Base-by-base conservation (phyloP, 1,284 basidiomycete species). In the Laetiporus sulphureus region DNA sequence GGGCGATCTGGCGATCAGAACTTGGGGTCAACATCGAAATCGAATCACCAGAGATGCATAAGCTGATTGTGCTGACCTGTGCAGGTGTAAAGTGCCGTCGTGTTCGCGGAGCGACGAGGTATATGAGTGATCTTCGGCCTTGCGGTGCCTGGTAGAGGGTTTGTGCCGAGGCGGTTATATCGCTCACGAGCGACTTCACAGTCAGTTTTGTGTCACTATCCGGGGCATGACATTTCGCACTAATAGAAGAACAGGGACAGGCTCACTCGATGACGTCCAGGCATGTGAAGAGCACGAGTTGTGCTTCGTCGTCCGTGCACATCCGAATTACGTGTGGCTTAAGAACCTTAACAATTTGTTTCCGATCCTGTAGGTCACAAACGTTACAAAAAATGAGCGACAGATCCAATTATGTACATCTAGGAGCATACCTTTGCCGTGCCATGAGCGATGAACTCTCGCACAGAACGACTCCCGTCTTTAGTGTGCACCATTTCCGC, bases 401-500 rank as follows among this genome's bases (percentile, higher is more conserved):
- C 18, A 7, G 32, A 15, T 15, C 11, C n/a, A n/a, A n/a, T n/a
- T n/a, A n/a, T n/a, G n/a, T 33, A 16, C 18, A 6, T 13, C 10
- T 8, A 33, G 4, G 21, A 37, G 8, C 54, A 20, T 40, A 82
- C 83, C 68, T 93, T 94, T 2, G 91, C 89, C 5, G 72, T 77
- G 5, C 89, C 88, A 41, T 76, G 71, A 0, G 80, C 88, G 27
- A 93, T 72, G 57, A 94, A 84, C 50, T 90, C 83, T 32, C 91
- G 77, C 2, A 87, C 89, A 18, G 76, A 79, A n/a, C 87, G 78
- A 41, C 87, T 88, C 11, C 91, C 91, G 56, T 94, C 88, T 57
- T 81, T 89, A 20, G 91, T 94, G 57, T 95, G 91, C 0, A 92
- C 89, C 72, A 93, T 89, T 56, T 94, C 91, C 1, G 90, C 83